Conservation (phyloP, 1,284 basidiomycete genomes). For the Rugiboletus extremiorientalis region DNA sequence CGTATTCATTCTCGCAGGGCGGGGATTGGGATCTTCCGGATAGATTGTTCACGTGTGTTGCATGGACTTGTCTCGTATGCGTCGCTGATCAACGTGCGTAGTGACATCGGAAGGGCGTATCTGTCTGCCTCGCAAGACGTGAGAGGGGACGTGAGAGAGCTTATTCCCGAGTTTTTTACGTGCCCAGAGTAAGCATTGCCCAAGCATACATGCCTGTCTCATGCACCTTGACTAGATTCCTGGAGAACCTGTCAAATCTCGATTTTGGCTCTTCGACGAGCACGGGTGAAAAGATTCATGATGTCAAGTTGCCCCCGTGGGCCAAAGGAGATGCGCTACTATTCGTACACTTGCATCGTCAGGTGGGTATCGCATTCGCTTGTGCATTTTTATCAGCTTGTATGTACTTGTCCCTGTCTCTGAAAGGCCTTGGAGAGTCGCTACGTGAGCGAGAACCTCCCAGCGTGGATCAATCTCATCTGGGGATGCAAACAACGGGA, state of each 20-base stretch:
- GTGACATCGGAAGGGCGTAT: slow-evolving; percentile 77
- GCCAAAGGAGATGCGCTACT: slow-evolving; percentile 83
- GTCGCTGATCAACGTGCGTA: slow-evolving; percentile 29
- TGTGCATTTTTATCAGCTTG: not conserved
- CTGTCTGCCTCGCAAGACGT: slow-evolving; percentile 85
- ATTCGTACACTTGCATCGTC: slow-evolving; percentile 82
- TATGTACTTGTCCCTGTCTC: not conserved
- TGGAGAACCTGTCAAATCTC: slow-evolving; percentile 71
- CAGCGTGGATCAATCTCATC: slow-evolving; percentile 92
- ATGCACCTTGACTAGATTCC: slow-evolving; percentile 49
- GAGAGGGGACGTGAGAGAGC: slow-evolving; percentile 91
- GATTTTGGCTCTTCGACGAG: slow-evolving; percentile 87
- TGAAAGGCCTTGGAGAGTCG: slow-evolving; percentile 87
- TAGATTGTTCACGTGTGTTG: slow-evolving; percentile 74
- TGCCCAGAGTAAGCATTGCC: slow-evolving; percentile 59
- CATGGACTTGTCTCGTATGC: not conserved
- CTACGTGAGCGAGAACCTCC: slow-evolving; percentile 83
- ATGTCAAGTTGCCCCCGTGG: slow-evolving; percentile 92
- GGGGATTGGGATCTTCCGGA: slow-evolving; percentile 98
- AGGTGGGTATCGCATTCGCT: slow-evolving; percentile 34
- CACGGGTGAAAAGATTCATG: slow-evolving; percentile 80
- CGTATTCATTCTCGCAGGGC: slow-evolving; percentile 44
- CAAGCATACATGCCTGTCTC: slow-evolving; percentile 1
- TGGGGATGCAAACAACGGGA: slow-evolving; percentile 90
- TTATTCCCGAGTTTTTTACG: slow-evolving; percentile 92